Evolutionary conservation across 768 basidiomycete species (phyloP), one percentile per base, ranked within the genome.

Genomic region (Tephrocybe sp.): DNA sequence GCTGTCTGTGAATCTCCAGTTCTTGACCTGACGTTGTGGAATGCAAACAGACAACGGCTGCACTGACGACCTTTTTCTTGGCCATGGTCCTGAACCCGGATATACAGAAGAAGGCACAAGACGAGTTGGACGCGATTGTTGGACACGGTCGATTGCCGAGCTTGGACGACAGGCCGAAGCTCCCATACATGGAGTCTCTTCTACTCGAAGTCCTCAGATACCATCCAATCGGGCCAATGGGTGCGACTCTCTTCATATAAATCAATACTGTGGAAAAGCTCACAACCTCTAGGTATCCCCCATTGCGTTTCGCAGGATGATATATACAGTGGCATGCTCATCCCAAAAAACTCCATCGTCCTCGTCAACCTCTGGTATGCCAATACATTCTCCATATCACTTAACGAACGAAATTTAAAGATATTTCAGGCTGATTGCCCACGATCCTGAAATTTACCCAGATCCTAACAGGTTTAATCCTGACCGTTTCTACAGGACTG

Each of bases 281-380:
- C 24, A 41, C 8, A 6, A n/a, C 9, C n/a, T n/a, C n/a, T n/a
- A 70, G 69, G 59, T 19, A 58, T 70, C 5, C 68, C 72, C 2
- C 71, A 73, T 37, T 49, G 55, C 28, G 48, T 57, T 8, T 64
- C 58, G 7, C 63, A 67, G 47, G 76, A 80, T 38, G 78, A 80
- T 51, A 58, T 68, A 3, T 80, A 76, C 49, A 67, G 72, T 2
- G 77, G 73, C 1, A 70, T 72, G 49, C 63, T 63, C 32, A 75
- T 80, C 34, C 78, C 76, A 0, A 71, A 75, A 51, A 73, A 65
- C 15, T 60, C 71, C 0, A 52, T 70, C 2, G 64, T 74, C 16
- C 60, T 72, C 18, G 64, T 55, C 3, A 73, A 74, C 44, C 53
- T 62, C 25, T 73, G 71, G 72, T 57, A 16, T 11, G 26, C 15